Conservation (phyloP, 768 basidiomycete genomes). For the Kwoniella bestiolae region DNA sequence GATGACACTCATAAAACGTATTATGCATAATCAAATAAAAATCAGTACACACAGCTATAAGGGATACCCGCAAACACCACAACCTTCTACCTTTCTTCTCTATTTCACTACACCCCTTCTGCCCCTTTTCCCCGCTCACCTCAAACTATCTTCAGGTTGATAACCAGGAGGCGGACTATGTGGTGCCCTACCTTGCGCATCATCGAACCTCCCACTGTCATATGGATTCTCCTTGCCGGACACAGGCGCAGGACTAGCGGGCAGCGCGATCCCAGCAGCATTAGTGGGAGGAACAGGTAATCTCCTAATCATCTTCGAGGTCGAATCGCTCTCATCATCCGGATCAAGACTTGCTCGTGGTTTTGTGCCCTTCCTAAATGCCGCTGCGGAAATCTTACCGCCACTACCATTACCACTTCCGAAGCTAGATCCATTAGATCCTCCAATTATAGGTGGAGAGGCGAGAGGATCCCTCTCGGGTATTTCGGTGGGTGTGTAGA, state of each 20-base stretch:
- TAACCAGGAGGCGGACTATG: constrained; percentile 7
- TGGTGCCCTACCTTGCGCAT: not conserved
- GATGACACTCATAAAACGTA: too few species aligned
- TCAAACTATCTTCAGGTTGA: constrained; percentile 11
- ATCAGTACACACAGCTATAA: too few species aligned
- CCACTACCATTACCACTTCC: not conserved
- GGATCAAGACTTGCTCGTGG: constrained; percentile 24
- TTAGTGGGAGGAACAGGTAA: constrained; percentile 39
- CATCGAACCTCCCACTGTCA: constrained; percentile 6
- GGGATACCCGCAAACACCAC: too few species aligned
- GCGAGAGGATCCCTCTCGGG: constrained; percentile 14
- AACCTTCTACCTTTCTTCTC: too few species aligned
- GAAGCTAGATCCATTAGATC: too few species aligned
- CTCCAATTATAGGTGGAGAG: not conserved
- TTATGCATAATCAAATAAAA: too few species aligned
- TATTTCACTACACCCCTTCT: not conserved
- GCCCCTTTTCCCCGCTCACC: not conserved
- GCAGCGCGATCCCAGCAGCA: constrained; percentile 21
- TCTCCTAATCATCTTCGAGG: constrained; percentile 21
- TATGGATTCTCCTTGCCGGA: constrained; percentile 9
- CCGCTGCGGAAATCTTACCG: constrained; percentile 49
- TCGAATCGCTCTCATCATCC: constrained; percentile 23
- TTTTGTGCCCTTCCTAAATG: constrained; percentile 36
- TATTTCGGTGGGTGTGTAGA: constrained; percentile 24
- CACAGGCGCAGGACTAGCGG: constrained; percentile 18